Evolutionary conservation across 2,329 filamentous ascomycete genomes (phyloP).

Genomic region (Talaromyces sp.): DNA sequence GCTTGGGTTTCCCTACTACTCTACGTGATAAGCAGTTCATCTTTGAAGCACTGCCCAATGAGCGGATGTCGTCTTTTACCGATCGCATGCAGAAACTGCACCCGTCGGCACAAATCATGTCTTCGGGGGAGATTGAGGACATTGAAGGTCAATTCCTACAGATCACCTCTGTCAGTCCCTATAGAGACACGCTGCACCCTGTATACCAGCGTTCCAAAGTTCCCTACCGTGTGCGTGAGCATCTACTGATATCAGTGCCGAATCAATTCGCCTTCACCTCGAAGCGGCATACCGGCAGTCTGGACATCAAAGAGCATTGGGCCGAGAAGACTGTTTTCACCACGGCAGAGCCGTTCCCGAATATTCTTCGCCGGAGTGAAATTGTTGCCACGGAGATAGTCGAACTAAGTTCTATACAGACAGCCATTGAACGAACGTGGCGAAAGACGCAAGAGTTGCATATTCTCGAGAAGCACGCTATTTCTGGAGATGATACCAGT

Average conservation of each 20-base stretch:
- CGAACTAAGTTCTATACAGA: slow-evolving; percentile 68
- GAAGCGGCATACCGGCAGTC: slow-evolving; percentile 62
- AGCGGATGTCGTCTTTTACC: slow-evolving; percentile 74
- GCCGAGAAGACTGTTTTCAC: slow-evolving; percentile 81
- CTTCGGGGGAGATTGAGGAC: slow-evolving; percentile 64
- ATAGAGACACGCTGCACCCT: slow-evolving; percentile 74
- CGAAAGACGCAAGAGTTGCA: slow-evolving; percentile 85
- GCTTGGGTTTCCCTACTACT: slow-evolving; percentile 75
- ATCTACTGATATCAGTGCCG: slow-evolving; percentile 72
- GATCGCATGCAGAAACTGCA: slow-evolving; percentile 90
- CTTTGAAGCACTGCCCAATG: slow-evolving; percentile 73
- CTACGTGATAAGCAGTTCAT: slow-evolving; percentile 88
- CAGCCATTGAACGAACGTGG: slow-evolving; percentile 83
- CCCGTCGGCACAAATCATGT: slow-evolving; percentile 75
- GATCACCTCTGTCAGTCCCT: slow-evolving; percentile 71
- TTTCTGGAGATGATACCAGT: slow-evolving; percentile 65
- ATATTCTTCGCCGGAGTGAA: slow-evolving; percentile 81
- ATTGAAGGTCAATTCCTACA: slow-evolving; percentile 87
- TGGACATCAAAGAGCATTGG: slow-evolving; percentile 62
- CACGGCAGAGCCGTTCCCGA: slow-evolving; percentile 82
- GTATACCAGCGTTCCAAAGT: slow-evolving; percentile 87
- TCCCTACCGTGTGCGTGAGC: slow-evolving; percentile 76
- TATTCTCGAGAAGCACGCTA: slow-evolving; percentile 65
- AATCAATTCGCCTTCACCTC: slow-evolving; percentile 71
- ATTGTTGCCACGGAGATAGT: slow-evolving; percentile 65